Conservation (phyloP, 495 filamentous ascomycete genomes). For the Halenospora varia region DNA sequence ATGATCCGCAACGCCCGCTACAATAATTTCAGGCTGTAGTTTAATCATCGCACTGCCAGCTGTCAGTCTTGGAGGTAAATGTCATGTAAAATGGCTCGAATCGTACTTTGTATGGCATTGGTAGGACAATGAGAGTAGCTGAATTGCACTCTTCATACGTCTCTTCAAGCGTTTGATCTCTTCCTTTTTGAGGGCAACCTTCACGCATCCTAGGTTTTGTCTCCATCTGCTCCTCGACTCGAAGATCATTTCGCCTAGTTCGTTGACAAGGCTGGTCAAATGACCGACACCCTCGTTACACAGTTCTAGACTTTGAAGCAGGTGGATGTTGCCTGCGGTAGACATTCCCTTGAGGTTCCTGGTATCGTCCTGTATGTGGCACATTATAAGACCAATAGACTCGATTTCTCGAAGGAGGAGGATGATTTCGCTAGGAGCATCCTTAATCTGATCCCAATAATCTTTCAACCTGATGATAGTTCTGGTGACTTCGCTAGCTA, state of each 20-base stretch:
- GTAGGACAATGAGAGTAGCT: constrained; percentile 4
- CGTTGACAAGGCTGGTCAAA: constrained; percentile 1
- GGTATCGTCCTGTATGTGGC: constrained; percentile 1
- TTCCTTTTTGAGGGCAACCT: constrained; percentile 12
- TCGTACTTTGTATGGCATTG: constrained; percentile 11
- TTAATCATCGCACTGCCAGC: neutral
- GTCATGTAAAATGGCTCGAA: neutral
- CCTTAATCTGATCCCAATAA: constrained; percentile 32
- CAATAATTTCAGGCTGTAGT: constrained; percentile 3
- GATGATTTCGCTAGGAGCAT: constrained; percentile 30
- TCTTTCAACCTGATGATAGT: constrained; percentile 29
- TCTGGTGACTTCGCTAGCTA: constrained; percentile 25
- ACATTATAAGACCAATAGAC: constrained; percentile 24
- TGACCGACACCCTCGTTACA: constrained; percentile 6
- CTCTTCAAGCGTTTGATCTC: constrained; percentile 1
- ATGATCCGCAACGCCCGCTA: neutral
- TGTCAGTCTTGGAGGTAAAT: neutral
- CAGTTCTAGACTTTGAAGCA: neutral
- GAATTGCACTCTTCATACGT: constrained; percentile 6
- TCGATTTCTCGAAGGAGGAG: constrained; percentile 29
- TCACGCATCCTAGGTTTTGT: constrained; percentile 1
- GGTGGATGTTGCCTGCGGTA: neutral
- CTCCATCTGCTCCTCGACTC: neutral
- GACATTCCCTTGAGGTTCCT: neutral
- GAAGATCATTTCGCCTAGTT: neutral